A percentile compares a stretch with the other conserved stretches of the same genome.
Conservation (phyloP, 805 yeast species). For the Hanseniaspora occidentalis region DNA sequence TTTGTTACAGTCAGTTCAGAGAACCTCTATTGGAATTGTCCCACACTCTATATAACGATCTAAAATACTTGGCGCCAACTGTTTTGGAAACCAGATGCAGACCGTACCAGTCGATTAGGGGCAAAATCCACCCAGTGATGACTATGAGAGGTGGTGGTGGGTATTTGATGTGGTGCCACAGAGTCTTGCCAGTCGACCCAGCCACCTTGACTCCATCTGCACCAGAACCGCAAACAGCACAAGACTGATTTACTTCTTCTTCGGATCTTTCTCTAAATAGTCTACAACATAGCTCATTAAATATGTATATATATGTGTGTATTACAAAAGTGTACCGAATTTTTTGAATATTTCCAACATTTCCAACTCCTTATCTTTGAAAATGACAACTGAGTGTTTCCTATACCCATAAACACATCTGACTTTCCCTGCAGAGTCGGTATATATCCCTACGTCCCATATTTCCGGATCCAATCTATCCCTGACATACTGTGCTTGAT, state of each 20-base stretch:
- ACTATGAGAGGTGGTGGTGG: constrained; percentile 91
- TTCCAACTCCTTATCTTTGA: constrained; percentile 8
- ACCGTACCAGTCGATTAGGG: constrained; percentile 84
- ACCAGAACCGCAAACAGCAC: no score
- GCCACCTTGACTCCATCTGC: neutral
- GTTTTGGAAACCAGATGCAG: constrained; percentile 73
- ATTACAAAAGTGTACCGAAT: constrained; percentile 5
- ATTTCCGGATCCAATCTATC: constrained; percentile 11
- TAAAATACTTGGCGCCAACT: constrained; percentile 69
- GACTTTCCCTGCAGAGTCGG: constrained; percentile 39
- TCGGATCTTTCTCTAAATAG: no score
- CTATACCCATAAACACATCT: constrained; percentile 60
- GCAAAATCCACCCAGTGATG: constrained; percentile 91
- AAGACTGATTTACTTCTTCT: no score
- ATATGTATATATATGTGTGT: neutral
- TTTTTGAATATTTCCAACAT: constrained; percentile 5
- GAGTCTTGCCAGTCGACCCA: constrained; percentile 50
- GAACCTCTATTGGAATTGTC: constrained; percentile 60
- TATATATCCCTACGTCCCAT: constrained; percentile 39
- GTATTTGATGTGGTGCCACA: constrained; percentile 61
- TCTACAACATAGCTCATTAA: no score
- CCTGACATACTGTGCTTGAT: constrained; percentile 39
- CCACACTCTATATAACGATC: constrained; percentile 56
- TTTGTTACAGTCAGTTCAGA: constrained; percentile 68
- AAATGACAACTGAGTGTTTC: constrained; percentile 6